A percentile compares a stretch with the other conserved stretches of the same genome.
Evolutionary conservation across 306 rosid species (phyloP).

Genomic region (Casuarina equisetifolia): DNA sequence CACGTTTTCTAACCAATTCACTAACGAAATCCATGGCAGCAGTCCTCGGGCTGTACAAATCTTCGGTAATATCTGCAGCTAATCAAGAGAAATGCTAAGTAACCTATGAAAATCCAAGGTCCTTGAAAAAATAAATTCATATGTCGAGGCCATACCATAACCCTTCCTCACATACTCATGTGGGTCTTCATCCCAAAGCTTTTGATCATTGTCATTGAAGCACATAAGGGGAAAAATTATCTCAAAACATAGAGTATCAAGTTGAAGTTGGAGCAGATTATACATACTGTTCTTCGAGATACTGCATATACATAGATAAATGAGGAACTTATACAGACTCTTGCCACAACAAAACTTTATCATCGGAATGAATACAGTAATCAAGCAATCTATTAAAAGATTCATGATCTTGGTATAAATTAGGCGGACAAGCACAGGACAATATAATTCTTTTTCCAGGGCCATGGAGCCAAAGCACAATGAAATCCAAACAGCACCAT

Average conservation of each 20-base stretch:
- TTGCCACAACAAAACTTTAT: background rate
- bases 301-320: constrained; percentile 46
- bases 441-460: background rate
- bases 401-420: background rate
- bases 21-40: constrained; percentile 98
- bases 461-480: background rate
- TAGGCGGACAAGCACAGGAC: background rate
- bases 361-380: background rate
- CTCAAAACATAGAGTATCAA: constrained; percentile 85
- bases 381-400: background rate
- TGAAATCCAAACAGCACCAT: background rate
- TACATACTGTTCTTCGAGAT: constrained; percentile 86
- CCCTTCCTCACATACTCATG: constrained; percentile 99
- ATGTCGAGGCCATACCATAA: constrained; percentile 61
- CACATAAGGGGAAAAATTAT: constrained; percentile 95
- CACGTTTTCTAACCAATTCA: constrained; percentile 92
- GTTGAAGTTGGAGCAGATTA: constrained; percentile 76
- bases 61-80: constrained; percentile 84
- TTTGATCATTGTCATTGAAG: constrained; percentile 86
- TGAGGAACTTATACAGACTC: background rate
- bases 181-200: constrained; percentile 97
- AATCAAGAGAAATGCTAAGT: constrained; percentile 29
- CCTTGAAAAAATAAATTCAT: constrained; percentile 10
- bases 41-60: constrained; percentile 93
- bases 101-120: background rate